phyloP scores from a whole-genome alignment of 2,329 filamentous ascomycete species.

The Aquanectria penicillioides region DNA sequence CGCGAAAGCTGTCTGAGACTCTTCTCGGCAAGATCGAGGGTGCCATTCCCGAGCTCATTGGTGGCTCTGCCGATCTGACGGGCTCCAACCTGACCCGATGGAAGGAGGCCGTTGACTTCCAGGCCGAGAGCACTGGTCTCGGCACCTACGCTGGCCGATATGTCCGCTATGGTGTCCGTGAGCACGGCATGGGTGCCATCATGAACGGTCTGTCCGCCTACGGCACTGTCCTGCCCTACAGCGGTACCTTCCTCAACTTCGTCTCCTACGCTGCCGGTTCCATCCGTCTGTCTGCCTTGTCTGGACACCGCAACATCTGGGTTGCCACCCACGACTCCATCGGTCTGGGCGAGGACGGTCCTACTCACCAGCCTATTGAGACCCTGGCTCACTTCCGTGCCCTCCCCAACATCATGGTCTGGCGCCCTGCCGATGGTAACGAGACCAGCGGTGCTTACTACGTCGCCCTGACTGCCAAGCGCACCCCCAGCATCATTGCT shows the following conservation, averaged over 20 bases:
- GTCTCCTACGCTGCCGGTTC: conserved; percentile 97
- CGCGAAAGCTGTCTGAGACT: conserved; percentile 95
- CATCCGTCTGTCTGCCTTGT: conserved; percentile 92
- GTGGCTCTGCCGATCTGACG: conserved; percentile 97
- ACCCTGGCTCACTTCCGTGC: conserved; percentile 98
- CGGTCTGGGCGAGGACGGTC: conserved; percentile 97
- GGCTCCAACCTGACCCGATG: conserved; percentile 98
- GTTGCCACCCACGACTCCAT: conserved; percentile 99
- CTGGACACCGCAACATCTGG: conserved; percentile 91
- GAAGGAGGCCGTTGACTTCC: conserved; percentile 98
- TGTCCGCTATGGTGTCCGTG: conserved; percentile 90
- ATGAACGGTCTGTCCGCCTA: conserved; percentile 97
- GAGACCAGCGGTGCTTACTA: conserved; percentile 99
- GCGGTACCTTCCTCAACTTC: conserved; percentile 99
- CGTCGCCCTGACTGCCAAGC: conserved; percentile 87
- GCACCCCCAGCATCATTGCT: conserved; percentile 92
- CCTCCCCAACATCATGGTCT: conserved; percentile 98
- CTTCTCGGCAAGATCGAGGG: conserved; percentile 89
- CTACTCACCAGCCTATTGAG: conserved; percentile 99
- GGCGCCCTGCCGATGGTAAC: conserved; percentile 98
- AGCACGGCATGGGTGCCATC: conserved; percentile 92
- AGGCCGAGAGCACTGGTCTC: conserved; percentile 85
- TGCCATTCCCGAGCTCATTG: conserved; percentile 87
- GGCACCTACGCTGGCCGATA: conserved; percentile 94
- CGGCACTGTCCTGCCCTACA: conserved; percentile 92